Percentiles rank a stretch among this genome's conserved stretches.
phyloP scores from a whole-genome alignment of 2,329 filamentous ascomycete genomes.

The Gliomastix tumulicola region DNA sequence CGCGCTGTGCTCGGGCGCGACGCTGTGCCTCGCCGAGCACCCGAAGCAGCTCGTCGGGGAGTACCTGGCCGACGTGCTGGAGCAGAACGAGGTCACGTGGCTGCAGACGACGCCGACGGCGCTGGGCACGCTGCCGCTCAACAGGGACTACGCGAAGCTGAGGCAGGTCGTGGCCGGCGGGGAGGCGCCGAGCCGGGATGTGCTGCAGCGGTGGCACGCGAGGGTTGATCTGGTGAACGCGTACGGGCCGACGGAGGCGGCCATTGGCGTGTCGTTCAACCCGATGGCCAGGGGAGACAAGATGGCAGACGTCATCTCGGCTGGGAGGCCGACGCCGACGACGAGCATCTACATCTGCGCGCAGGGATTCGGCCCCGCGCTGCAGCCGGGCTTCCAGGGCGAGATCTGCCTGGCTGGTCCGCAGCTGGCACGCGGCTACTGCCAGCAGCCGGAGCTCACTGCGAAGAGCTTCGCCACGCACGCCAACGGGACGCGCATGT shows the following conservation, averaged over 20 bases:
- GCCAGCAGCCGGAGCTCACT: slow-evolving; percentile 4
- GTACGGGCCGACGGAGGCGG: slow-evolving; percentile 11
- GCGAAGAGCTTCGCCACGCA: slow-evolving; percentile 4
- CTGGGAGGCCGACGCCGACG: slow-evolving; percentile 1
- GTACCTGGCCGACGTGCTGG: too few species aligned
- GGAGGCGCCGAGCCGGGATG: not conserved
- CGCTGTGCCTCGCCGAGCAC: slow-evolving; percentile 7
- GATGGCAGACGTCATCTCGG: slow-evolving; percentile 2
- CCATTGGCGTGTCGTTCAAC: slow-evolving; percentile 6
- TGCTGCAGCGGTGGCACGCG: slow-evolving; percentile 6
- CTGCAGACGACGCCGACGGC: slow-evolving; percentile 5
- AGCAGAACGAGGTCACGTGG: slow-evolving; percentile 3
- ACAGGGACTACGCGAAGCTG: slow-evolving; percentile 10
- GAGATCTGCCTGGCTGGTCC: slow-evolving; percentile 7
- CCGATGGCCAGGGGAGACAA: slow-evolving; percentile 3
- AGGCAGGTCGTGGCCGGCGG: slow-evolving; percentile 7
- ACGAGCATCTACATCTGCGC: slow-evolving; percentile 4
- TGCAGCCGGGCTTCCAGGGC: slow-evolving; percentile 1
- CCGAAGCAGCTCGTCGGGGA: slow-evolving; percentile 3
- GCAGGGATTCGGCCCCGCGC: slow-evolving; percentile 1
- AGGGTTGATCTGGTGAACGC: slow-evolving; percentile 4
- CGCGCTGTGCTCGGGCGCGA: slow-evolving; percentile 4
- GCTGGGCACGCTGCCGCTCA: too few species aligned
- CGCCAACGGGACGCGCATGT: slow-evolving; percentile 4
- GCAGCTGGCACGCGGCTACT: slow-evolving; percentile 7